Evolutionary conservation across 2,329 filamentous ascomycete species (phyloP), one percentile per base, ranked within the genome.

Genomic region (Exophiala sideris): DNA sequence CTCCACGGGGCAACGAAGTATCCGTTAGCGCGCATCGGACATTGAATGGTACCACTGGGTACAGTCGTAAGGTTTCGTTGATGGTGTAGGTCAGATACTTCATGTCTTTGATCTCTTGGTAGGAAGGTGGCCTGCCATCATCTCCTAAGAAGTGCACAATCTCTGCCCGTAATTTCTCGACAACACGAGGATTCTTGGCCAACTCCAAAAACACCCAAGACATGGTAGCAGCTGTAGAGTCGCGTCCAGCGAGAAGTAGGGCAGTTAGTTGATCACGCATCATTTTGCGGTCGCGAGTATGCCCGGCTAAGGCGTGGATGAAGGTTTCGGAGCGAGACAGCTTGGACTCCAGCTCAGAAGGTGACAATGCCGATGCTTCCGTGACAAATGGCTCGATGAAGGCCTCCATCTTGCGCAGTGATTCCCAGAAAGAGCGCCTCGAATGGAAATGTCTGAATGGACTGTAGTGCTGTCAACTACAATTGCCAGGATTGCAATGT

Each of bases 131-230:
- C 10, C 59, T 63, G 8, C 76, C 76, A 3, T 77, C 72, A 5
- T 78, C 71, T 1, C 91, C 91, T 3, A 96, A 80, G 0, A 76
- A 76, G 1, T 79, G 68, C 21, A 85, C 69, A 65, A 96, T 90
- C 70, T 96, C 90, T 20, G 75, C 71, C 20, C 91, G 84, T 48
- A 96, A 78, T 67, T 84, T 88, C 48, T 75, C 68, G 3, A 90
- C 81, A 2, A 83, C 78, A 2, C 82, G 74, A 0, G 90, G 89
- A 61, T 89, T 79, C 12, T 84, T 82, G 35, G 85, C 81, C 1
- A 96, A 79, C 70, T 96, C 89, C 70, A 94, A 95, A 55, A 96
- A 78, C 34, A 82, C 78, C 86, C 90, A 96, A 0, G 85, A 87
- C 0, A 96, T 78, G 0, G 88, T 90, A 12, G 79, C 82, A 29